Conservation (phyloP, 352 stramenopile genomes). For the Saprolegnia parasitica region DNA sequence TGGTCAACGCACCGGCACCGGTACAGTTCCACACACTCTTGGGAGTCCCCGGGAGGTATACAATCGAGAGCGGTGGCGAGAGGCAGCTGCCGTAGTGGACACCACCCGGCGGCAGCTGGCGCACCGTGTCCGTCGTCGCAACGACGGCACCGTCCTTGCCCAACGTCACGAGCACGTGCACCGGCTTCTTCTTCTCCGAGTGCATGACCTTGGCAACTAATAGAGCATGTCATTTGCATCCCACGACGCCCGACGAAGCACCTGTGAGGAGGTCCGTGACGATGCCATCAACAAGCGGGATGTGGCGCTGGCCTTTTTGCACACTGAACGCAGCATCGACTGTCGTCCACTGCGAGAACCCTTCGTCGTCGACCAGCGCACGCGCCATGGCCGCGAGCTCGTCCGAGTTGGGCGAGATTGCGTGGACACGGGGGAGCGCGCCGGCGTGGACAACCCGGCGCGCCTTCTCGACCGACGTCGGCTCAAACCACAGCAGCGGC, state of each 20-base stretch:
- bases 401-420: conserved; percentile 74
- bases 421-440: conserved; percentile 47
- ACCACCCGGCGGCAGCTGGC: conserved; percentile 49
- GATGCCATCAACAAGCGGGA: conserved; percentile 44
- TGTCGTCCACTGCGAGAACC: conserved; percentile 10
- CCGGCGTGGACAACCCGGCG: conserved; percentile 51
- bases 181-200: conserved; percentile 41
- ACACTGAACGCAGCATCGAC: conserved; percentile 3
- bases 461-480: conserved; percentile 80
- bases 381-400: conserved; percentile 67
- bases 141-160: conserved; percentile 70
- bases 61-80: conserved; percentile 40
- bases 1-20: conserved; percentile 46
- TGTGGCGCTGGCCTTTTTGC: conserved; percentile 25
- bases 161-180: conserved; percentile 74
- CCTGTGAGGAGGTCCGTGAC: conserved; percentile 63
- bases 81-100: conserved; percentile 33
- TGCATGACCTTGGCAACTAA: conserved; percentile 38
- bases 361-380: conserved; percentile 43
- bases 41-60: conserved; percentile 55
- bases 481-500: conserved; percentile 69
- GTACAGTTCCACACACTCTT: conserved; percentile 67
- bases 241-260: neutral
- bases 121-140: conserved; percentile 41
- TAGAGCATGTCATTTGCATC: neutral